Base-by-base conservation (phyloP, 2,329 filamentous ascomycete genomes). In the Colletotrichum sojae region DNA sequence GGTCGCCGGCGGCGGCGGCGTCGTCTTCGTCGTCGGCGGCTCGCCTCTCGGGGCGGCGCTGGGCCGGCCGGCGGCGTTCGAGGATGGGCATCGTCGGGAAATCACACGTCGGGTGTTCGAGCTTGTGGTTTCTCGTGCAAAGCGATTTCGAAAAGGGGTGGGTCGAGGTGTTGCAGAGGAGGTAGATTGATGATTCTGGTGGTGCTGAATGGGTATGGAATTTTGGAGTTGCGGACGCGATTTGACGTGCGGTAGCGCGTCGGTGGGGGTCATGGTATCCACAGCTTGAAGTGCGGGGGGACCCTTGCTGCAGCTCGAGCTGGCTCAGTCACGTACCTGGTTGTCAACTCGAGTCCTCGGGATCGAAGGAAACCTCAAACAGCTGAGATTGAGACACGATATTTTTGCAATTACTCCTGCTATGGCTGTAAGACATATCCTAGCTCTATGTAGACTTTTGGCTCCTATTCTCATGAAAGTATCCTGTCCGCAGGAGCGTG, bases 1-100 rank as follows among this genome's bases (percentile, higher is more conserved):
- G 76, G 15, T 79, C 74, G 45, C 45, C 12, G 13, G 45, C 45
- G 22, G 39, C 45, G 20, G 39, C 25, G 51, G n/a, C 56, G 15
- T 65, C 65, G 20, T 64, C 60, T 20, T 65, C 66, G n/a, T 66
- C 55, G 62, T 51, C 63, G 16, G 25, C 56, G 46, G 61, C 56
- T 22, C 63, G 43, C 20, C 63, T 57, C 45, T 69, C 67, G 9
- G 66, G 61, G 25, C 67, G 67, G 43, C 67, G 67, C 36, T 69
- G 67, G 40, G 52, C 20, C 31, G 46, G 59, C 57, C 67, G 48
- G 25, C 67, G 67, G 25, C 67, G 55, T 22, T 68, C 65, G 27
- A 69, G 51, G 25, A 69, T n/a, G 27, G 67, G 67, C 67, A 69
- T 69, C 31, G 9, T 10, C 5, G 6, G 25, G n/a, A 9, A 16